Conservation (phyloP, 768 basidiomycete genomes). For the Phlebiopsis flavidoalba region DNA sequence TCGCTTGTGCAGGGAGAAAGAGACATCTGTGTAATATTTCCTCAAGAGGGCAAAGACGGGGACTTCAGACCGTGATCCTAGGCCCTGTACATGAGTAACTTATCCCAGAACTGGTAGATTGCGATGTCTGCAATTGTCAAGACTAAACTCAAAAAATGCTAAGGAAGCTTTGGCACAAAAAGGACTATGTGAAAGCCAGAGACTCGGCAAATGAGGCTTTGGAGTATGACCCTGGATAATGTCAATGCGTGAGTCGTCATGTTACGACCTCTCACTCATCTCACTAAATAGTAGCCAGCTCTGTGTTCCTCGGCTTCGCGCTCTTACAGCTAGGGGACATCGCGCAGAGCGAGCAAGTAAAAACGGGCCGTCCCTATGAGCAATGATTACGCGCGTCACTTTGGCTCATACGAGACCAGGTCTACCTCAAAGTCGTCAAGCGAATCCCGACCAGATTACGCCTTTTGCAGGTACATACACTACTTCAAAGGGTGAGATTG, state of each 20-base stretch:
- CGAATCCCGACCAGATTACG: constrained; percentile 64
- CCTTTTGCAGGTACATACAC: constrained; percentile 74
- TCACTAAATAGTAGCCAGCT: constrained; percentile 36
- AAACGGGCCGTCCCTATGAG: too few relatives aligned
- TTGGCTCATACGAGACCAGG: constrained; percentile 33
- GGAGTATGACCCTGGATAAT: constrained; percentile 73
- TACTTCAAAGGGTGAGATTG: background rate
- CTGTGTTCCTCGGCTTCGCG: constrained; percentile 83
- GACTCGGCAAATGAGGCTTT: constrained; percentile 63
- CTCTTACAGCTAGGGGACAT: constrained; percentile 66
- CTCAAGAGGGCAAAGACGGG: background rate
- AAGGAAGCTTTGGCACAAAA: constrained; percentile 71
- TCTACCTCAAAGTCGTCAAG: constrained; percentile 71
- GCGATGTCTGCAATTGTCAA: constrained; percentile 45
- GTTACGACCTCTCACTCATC: background rate
- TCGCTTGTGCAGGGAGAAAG: background rate
- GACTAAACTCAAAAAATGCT: constrained; percentile 71
- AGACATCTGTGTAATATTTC: background rate
- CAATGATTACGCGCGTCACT: background rate
- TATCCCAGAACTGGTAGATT: background rate
- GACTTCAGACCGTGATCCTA: background rate
- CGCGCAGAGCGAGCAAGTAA: constrained; percentile 84
- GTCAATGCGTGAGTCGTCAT: constrained; percentile 33
- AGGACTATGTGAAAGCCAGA: constrained; percentile 66
- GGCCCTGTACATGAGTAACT: background rate